phyloP scores from a whole-genome alignment of 2,329 filamentous ascomycete genomes.

The Ustulina deusta region DNA sequence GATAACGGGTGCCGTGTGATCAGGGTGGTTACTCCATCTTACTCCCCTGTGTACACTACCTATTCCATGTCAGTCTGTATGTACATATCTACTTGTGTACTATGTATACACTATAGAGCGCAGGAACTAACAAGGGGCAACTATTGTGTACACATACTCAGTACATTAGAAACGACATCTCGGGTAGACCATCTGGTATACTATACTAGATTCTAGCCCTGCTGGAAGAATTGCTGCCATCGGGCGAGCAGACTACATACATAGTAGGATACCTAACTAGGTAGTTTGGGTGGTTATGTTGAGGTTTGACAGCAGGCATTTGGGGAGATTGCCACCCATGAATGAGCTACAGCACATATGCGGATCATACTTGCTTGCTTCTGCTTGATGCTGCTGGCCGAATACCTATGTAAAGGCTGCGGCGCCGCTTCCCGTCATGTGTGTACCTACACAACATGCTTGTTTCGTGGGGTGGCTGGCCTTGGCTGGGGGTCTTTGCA shows the following conservation, averaged over 20 bases:
- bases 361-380: slow-evolving; percentile 60
- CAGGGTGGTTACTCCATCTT: slow-evolving; percentile 24
- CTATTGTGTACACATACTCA: neutral
- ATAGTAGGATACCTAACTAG: neutral
- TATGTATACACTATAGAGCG: neutral
- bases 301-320: slow-evolving; percentile 46
- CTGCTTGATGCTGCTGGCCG: slow-evolving; percentile 47
- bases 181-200: slow-evolving; percentile 1
- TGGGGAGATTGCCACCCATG: slow-evolving; percentile 43
- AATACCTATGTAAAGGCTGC: slow-evolving; percentile 38
- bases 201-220: neutral
- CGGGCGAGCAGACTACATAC: neutral
- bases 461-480: slow-evolving; percentile 44
- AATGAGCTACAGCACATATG: slow-evolving; percentile 51
- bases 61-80: slow-evolving; percentile 7
- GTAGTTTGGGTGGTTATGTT: slow-evolving; percentile 11
- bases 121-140: slow-evolving; percentile 7
- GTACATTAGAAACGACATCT: neutral
- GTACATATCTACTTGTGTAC: slow-evolving; percentile 1
- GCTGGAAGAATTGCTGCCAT: neutral
- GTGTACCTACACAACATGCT: slow-evolving; percentile 39
- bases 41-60: slow-evolving; percentile 10
- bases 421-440: slow-evolving; percentile 41
- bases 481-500: slow-evolving; percentile 44
- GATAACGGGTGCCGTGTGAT: slow-evolving; percentile 32